Conservation (phyloP, 441 rosid genomes). For the Erysimum cheiri region DNA sequence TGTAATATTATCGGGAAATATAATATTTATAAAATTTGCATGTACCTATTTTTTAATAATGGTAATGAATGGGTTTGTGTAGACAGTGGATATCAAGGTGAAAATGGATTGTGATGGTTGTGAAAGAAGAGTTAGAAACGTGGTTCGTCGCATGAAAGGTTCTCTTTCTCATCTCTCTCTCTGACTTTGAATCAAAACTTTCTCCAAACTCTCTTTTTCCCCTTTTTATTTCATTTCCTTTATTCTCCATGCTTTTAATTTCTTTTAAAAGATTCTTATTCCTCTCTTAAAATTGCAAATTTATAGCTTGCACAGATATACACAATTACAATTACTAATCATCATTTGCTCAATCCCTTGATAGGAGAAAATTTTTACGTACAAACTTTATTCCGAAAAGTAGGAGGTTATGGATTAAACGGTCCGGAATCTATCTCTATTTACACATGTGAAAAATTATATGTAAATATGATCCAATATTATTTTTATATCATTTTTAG, state of each 20-base stretch:
- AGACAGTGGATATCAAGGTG: constrained; percentile 96
- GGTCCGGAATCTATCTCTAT: constrained; percentile 2
- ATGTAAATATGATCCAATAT: not conserved
- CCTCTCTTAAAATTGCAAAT: constrained; percentile 14
- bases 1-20: not conserved
- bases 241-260: constrained; percentile 31
- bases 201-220: constrained; percentile 19
- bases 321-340: constrained; percentile 10
- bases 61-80: constrained; percentile 26
- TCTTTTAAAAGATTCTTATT: constrained; percentile 41
- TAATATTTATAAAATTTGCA: not conserved
- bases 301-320: constrained; percentile 10
- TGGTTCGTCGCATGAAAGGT: constrained; percentile 82
- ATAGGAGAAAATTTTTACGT: not conserved
- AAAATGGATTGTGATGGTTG: constrained; percentile 99
- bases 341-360: constrained; percentile 22
- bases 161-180: constrained; percentile 28
- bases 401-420: not conserved
- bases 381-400: constrained; percentile 5
- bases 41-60: constrained; percentile 1
- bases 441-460: not conserved
- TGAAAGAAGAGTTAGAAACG: constrained; percentile 80
- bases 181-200: constrained; percentile 41
- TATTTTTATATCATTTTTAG: not conserved
- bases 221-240: constrained; percentile 36